phyloP scores from a whole-genome alignment of 2,329 filamentous ascomycete species.

The Calycina marina region DNA sequence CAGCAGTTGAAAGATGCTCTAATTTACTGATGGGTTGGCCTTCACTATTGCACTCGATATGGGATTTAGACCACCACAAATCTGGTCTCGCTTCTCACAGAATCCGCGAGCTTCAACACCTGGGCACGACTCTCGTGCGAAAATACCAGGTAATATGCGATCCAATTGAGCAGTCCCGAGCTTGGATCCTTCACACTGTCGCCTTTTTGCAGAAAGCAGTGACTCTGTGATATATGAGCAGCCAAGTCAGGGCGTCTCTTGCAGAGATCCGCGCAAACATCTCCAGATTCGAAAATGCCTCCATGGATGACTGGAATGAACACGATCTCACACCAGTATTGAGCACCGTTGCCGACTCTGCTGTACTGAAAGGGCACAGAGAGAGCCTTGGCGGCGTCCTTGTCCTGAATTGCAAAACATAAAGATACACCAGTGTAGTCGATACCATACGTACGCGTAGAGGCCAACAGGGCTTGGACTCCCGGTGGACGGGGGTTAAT shows the following conservation, averaged over 20 bases:
- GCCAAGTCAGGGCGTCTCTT: slow-evolving; percentile 1
- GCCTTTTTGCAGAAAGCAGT: background rate
- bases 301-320: slow-evolving; percentile 2
- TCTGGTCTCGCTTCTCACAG: background rate
- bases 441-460: slow-evolving; percentile 12
- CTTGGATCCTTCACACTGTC: slow-evolving; percentile 1
- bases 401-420: slow-evolving; percentile 9
- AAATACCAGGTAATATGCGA: background rate
- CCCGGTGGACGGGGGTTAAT: slow-evolving; percentile 20
- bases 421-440: slow-evolving; percentile 13
- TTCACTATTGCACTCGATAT: too few species aligned
- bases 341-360: slow-evolving; percentile 4
- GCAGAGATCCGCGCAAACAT: background rate
- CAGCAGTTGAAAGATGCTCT: too few species aligned
- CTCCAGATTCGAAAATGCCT: background rate
- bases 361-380: slow-evolving; percentile 14
- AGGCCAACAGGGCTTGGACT: slow-evolving; percentile 3
- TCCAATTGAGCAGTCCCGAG: background rate
- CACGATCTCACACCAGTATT: slow-evolving; percentile 5
- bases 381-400: slow-evolving; percentile 12
- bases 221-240: background rate
- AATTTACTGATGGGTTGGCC: too few species aligned
- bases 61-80: background rate
- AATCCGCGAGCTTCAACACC: background rate
- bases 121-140: background rate